Conservation (phyloP, 2,329 filamentous ascomycete species). For the Epichloe aotearoae region DNA sequence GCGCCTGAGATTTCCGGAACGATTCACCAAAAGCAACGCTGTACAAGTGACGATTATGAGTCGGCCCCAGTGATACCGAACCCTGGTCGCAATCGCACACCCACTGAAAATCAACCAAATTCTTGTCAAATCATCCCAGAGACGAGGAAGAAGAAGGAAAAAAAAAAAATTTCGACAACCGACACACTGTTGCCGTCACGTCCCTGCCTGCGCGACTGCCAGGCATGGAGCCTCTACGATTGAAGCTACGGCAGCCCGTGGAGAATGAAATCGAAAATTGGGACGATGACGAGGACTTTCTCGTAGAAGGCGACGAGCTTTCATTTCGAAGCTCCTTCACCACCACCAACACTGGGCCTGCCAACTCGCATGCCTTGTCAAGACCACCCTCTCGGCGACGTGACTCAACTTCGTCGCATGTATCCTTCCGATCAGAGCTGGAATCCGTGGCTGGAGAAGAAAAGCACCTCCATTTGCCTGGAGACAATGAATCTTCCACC, state of each 20-base stretch:
- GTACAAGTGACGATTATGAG: slow-evolving; percentile 11
- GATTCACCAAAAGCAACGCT: not conserved
- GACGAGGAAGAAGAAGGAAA: not conserved
- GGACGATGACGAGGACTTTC: slow-evolving; percentile 59
- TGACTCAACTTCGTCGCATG: slow-evolving; percentile 69
- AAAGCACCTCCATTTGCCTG: slow-evolving; percentile 72
- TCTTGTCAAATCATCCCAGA: not conserved
- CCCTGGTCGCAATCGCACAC: slow-evolving; percentile 1
- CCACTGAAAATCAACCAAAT: not conserved
- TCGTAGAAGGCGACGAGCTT: slow-evolving; percentile 55
- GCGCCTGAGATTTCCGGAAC: not conserved
- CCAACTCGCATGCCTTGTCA: slow-evolving; percentile 4
- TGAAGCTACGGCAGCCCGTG: slow-evolving; percentile 40
- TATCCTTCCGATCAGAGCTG: slow-evolving; percentile 71
- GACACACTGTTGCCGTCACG: slow-evolving; percentile 1
- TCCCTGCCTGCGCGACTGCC: slow-evolving; percentile 6
- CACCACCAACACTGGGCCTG: slow-evolving; percentile 19
- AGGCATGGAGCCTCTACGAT: slow-evolving; percentile 40
- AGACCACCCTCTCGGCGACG: slow-evolving; percentile 36
- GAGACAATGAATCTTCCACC: slow-evolving; percentile 73
- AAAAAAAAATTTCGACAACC: not conserved
- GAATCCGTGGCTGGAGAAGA: slow-evolving; percentile 67
- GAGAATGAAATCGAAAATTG: slow-evolving; percentile 59
- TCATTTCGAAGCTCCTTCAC: slow-evolving; percentile 38
- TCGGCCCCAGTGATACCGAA: slow-evolving; percentile 9